Evolutionary conservation across 2,329 filamentous ascomycete genomes (phyloP).

Genomic region (Colletotrichum acutatum): DNA sequence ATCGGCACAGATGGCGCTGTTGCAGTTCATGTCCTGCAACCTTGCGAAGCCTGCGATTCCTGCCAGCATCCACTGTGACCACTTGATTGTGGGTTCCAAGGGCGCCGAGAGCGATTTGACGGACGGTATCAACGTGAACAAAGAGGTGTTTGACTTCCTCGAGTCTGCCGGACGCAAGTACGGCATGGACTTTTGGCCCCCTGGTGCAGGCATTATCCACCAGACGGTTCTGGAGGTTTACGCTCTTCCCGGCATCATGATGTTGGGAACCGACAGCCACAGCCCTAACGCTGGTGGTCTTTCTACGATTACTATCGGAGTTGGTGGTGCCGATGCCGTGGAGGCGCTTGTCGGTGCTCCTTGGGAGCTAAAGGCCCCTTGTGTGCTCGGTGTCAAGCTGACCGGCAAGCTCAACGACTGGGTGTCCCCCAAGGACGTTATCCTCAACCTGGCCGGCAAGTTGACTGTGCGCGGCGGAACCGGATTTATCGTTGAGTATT

Average conservation of each 20-base stretch:
- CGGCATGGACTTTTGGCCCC: constrained; percentile 96
- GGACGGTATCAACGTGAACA: constrained; percentile 88
- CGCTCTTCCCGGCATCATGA: constrained; percentile 96
- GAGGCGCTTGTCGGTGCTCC: constrained; percentile 96
- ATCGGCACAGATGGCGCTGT: constrained; percentile 95
- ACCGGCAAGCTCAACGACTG: constrained; percentile 88
- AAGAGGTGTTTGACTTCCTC: constrained; percentile 97
- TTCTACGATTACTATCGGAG: constrained; percentile 93
- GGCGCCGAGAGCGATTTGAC: constrained; percentile 89
- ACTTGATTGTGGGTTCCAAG: constrained; percentile 95
- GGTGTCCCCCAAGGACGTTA: constrained; percentile 96
- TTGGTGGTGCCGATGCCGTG: constrained; percentile 96
- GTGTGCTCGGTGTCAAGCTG: constrained; percentile 86
- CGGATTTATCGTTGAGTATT: constrained; percentile 94
- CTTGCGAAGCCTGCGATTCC: constrained; percentile 91
- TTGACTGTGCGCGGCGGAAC: constrained; percentile 95
- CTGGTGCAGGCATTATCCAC: constrained; percentile 94
- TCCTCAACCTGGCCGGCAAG: constrained; percentile 87
- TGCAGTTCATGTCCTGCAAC: constrained; percentile 99
- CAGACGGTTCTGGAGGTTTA: constrained; percentile 99
- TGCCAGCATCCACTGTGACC: constrained; percentile 98
- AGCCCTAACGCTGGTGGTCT: constrained; percentile 97
- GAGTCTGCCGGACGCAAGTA: constrained; percentile 93
- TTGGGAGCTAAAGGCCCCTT: constrained; percentile 97
- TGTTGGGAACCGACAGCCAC: constrained; percentile 97